These are phyloP conservation scores for Tetraselmis chui DNA, from an alignment of 139 green algal species.

Conservation along the genomic window DNA sequence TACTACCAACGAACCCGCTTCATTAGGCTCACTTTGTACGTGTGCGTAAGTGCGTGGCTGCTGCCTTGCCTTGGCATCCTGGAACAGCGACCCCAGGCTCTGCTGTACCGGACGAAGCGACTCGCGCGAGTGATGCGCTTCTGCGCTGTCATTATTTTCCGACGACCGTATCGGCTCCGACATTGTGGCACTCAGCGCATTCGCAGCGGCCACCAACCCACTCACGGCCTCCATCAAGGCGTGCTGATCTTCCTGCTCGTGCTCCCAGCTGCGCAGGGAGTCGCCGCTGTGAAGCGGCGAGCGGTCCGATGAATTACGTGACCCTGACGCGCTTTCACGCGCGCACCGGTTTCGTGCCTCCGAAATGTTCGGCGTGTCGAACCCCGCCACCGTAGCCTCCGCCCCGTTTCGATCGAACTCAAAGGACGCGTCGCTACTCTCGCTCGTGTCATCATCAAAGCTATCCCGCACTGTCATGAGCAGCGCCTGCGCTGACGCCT, in stretches of 20 bases:
- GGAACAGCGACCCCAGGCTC: not conserved
- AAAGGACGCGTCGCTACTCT: not conserved
- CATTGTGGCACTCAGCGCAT: not conserved
- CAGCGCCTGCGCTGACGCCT: not conserved
- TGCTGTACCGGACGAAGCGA: too few relatives aligned
- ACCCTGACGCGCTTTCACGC: too few relatives aligned
- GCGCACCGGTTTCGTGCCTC: not conserved
- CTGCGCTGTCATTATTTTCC: not conserved
- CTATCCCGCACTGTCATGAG: not conserved
- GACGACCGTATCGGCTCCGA: not conserved
- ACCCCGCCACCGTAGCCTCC: not conserved
- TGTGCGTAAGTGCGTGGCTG: not conserved
- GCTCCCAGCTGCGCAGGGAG: not conserved
- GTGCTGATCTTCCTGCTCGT: not conserved
- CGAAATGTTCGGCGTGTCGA: not conserved
- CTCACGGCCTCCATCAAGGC: not conserved
- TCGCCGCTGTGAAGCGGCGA: not conserved
- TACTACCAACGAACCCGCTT: not conserved
- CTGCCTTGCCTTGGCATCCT: not conserved
- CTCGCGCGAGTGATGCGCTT: not conserved
- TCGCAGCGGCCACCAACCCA: not conserved
- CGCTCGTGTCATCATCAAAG: not conserved
- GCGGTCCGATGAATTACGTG: not conserved
- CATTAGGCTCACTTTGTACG: not conserved
- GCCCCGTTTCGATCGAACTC: not conserved